phyloP scores from a whole-genome alignment of 2,329 filamentous ascomycete species.

The Didymella exigua region DNA sequence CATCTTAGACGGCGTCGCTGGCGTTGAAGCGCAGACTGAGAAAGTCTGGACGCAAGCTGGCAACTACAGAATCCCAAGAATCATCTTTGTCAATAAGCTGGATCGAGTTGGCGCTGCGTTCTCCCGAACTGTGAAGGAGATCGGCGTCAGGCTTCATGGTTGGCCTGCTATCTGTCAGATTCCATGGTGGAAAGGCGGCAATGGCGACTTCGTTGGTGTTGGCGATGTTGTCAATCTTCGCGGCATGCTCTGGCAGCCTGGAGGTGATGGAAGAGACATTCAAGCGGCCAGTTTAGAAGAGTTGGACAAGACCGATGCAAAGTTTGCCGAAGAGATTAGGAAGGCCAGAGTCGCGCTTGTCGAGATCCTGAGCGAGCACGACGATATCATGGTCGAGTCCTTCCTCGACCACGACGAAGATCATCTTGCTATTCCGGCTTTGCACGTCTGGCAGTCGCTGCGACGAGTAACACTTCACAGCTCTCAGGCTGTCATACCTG shows the following conservation, averaged over 20 bases:
- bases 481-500: slow-evolving; percentile 76
- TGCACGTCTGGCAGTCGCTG: slow-evolving; percentile 73
- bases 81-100: slow-evolving; percentile 83
- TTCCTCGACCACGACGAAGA: slow-evolving; percentile 81
- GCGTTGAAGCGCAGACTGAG: slow-evolving; percentile 96
- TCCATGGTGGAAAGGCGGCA: slow-evolving; percentile 82
- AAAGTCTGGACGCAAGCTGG: slow-evolving; percentile 93
- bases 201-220: slow-evolving; percentile 79
- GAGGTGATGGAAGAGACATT: slow-evolving; percentile 68
- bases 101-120: slow-evolving; percentile 84
- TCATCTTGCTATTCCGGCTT: slow-evolving; percentile 67
- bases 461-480: slow-evolving; percentile 71
- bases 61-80: slow-evolving; percentile 80
- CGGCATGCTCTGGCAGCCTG: slow-evolving; percentile 74
- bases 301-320: slow-evolving; percentile 56
- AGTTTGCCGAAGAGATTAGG: slow-evolving; percentile 69
- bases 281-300: slow-evolving; percentile 62
- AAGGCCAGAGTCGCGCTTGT: slow-evolving; percentile 78
- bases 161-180: slow-evolving; percentile 95
- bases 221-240: slow-evolving; percentile 80
- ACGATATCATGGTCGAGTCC: slow-evolving; percentile 82
- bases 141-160: slow-evolving; percentile 76
- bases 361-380: slow-evolving; percentile 84
- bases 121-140: slow-evolving; percentile 81
- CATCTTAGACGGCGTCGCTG: slow-evolving; percentile 88